Conservation (phyloP, 371 early-diverging fungal species). For the Syncephalastrum monosporum region DNA sequence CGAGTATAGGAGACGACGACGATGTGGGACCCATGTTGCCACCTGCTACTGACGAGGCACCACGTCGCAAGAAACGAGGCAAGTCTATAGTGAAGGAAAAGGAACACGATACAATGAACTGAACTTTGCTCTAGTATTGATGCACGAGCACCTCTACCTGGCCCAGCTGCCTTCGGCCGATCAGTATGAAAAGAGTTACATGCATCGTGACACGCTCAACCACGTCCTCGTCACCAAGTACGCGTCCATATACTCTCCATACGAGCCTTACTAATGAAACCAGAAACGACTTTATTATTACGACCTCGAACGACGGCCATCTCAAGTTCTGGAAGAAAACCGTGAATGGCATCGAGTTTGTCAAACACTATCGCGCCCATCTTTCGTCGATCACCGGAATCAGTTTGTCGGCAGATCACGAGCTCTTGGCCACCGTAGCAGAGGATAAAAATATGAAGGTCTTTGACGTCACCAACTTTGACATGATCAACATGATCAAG, state of each 20-base stretch:
- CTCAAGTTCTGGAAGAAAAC: slow-evolving; percentile 98
- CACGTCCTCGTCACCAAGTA: slow-evolving; percentile 75
- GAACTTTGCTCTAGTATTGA: slow-evolving; percentile 41
- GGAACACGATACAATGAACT: not conserved
- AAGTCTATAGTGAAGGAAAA: slow-evolving; percentile 1
- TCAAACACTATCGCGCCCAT: slow-evolving; percentile 94
- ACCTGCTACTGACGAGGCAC: slow-evolving; percentile 27
- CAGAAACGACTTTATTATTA: slow-evolving; percentile 89
- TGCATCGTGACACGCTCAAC: slow-evolving; percentile 92
- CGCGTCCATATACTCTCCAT: slow-evolving; percentile 4
- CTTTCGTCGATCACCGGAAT: slow-evolving; percentile 61
- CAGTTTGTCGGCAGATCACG: slow-evolving; percentile 74
- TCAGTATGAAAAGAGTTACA: slow-evolving; percentile 91
- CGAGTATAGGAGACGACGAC: slow-evolving; percentile 15
- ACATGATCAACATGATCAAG: slow-evolving; percentile 95
- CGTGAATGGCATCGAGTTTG: slow-evolving; percentile 92
- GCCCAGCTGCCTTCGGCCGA: slow-evolving; percentile 78
- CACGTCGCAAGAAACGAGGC: slow-evolving; percentile 44
- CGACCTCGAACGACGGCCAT: slow-evolving; percentile 93
- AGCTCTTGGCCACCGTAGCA: slow-evolving; percentile 79
- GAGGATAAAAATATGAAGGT: slow-evolving; percentile 87
- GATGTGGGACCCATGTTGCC: slow-evolving; percentile 45
- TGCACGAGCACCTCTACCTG: slow-evolving; percentile 78
- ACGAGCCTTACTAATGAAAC: not conserved
- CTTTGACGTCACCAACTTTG: slow-evolving; percentile 94